Evolutionary conservation across 768 basidiomycete species (phyloP).

Genomic region (Gloeophyllum trabeum): DNA sequence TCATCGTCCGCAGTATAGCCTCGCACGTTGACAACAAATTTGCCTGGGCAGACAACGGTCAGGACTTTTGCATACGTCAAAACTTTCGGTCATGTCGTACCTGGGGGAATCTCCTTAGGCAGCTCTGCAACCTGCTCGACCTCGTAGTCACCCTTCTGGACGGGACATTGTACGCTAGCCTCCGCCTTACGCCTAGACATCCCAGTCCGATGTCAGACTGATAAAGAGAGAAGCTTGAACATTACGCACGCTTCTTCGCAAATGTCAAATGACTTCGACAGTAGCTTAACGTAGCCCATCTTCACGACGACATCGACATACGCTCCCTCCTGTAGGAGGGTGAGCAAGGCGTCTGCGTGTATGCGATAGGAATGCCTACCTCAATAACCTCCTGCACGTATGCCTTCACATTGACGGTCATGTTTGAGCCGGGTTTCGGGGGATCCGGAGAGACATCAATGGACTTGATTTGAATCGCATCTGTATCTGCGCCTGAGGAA

Average conservation of each 20-base stretch:
- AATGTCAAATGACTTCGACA: slow-evolving; percentile 75
- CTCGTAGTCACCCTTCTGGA: slow-evolving; percentile 56
- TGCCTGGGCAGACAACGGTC: slow-evolving; percentile 60
- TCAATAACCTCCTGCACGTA: slow-evolving; percentile 45
- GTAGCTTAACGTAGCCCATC: slow-evolving; percentile 85
- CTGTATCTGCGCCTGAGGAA: slow-evolving; percentile 31
- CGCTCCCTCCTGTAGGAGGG: slow-evolving; percentile 66
- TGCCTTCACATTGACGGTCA: slow-evolving; percentile 79
- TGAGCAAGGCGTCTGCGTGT: slow-evolving; percentile 1
- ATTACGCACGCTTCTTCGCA: slow-evolving; percentile 79
- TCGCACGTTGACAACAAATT: slow-evolving; percentile 59
- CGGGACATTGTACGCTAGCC: slow-evolving; percentile 74
- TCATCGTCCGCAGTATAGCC: slow-evolving; percentile 68
- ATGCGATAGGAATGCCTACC: slow-evolving; percentile 27
- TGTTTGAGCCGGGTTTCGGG: slow-evolving; percentile 73
- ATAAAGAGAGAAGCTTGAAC: not conserved
- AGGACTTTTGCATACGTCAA: no score
- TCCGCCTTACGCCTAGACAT: slow-evolving; percentile 57
- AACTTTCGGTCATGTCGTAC: no score
- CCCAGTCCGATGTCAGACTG: not conserved
- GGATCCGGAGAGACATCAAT: slow-evolving; percentile 78
- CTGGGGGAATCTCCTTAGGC: slow-evolving; percentile 86
- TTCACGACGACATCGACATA: slow-evolving; percentile 87
- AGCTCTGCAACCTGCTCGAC: slow-evolving; percentile 77
- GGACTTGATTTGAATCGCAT: slow-evolving; percentile 54